These are phyloP conservation scores for Syzygium syzygioides DNA, from an alignment of 441 rosid species.

Conservation along the genomic window DNA sequence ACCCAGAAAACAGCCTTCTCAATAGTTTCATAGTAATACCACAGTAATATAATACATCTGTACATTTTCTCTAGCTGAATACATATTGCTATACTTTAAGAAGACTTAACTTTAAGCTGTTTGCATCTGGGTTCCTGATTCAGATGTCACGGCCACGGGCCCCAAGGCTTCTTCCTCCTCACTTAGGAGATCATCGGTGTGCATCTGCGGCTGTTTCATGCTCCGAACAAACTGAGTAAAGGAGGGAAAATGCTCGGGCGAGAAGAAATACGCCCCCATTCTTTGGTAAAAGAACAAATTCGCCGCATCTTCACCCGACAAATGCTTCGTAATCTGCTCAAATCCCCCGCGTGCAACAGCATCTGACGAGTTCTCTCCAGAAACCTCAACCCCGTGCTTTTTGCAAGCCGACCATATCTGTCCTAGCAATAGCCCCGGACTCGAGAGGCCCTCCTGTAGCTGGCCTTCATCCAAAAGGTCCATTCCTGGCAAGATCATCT, in stretches of 20 bases:
- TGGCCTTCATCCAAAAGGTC: conserved; percentile 59
- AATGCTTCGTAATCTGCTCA: conserved; percentile 54
- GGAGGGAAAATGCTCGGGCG: conserved; percentile 80
- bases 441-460: conserved; percentile 38
- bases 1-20: background rate
- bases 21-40: background rate
- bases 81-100: background rate
- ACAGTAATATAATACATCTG: background rate
- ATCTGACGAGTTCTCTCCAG: conserved; percentile 62
- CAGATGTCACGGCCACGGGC: conserved; percentile 19
- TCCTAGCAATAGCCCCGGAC: conserved; percentile 57
- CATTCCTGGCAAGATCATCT: conserved; percentile 81
- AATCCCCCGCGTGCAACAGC: conserved; percentile 39
- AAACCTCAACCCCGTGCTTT: conserved; percentile 49
- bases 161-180: conserved; percentile 26
- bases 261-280: conserved; percentile 95
- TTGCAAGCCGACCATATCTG: conserved; percentile 57
- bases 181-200: conserved; percentile 42
- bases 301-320: conserved; percentile 26
- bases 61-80: background rate
- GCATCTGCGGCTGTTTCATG: conserved; percentile 39
- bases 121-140: conserved; percentile 34
- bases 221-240: conserved; percentile 64
- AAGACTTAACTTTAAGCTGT: conserved; percentile 21
- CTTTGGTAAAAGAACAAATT: conserved; percentile 75